phyloP scores from a whole-genome alignment of 306 rosid species.

The Mucuna pruriens region DNA sequence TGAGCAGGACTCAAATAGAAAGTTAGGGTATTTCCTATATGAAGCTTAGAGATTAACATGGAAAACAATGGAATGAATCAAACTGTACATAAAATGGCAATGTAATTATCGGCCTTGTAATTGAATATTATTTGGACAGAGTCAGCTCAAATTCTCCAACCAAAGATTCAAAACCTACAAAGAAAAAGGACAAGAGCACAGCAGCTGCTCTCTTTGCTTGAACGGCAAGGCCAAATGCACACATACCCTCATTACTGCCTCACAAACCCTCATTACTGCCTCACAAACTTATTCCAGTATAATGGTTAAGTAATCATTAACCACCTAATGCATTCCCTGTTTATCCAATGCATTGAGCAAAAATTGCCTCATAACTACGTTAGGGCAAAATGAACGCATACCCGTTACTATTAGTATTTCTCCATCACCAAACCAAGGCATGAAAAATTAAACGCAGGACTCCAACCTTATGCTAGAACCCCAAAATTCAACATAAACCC shows the following conservation, averaged over 20 bases:
- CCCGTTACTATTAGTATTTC: background rate
- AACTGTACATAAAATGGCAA: background rate
- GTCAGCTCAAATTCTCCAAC: background rate
- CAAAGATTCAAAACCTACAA: background rate
- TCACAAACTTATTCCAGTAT: background rate
- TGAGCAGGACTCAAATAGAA: background rate
- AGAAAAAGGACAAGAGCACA: background rate
- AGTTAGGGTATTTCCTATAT: background rate
- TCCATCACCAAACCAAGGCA: background rate
- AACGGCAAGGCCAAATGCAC: background rate
- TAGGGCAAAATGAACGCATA: background rate
- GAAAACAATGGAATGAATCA: background rate
- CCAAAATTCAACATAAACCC: background rate
- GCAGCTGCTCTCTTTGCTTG: background rate
- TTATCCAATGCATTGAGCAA: background rate
- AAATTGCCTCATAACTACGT: background rate
- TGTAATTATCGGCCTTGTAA: background rate
- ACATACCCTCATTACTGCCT: background rate
- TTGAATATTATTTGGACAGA: background rate
- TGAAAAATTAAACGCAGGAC: background rate
- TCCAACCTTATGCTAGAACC: background rate
- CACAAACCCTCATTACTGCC: background rate
- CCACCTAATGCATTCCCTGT: background rate
- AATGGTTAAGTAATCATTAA: background rate
- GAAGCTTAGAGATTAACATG: background rate